Conservation (phyloP, 768 basidiomycete species). For the Lactarius evosmus region DNA sequence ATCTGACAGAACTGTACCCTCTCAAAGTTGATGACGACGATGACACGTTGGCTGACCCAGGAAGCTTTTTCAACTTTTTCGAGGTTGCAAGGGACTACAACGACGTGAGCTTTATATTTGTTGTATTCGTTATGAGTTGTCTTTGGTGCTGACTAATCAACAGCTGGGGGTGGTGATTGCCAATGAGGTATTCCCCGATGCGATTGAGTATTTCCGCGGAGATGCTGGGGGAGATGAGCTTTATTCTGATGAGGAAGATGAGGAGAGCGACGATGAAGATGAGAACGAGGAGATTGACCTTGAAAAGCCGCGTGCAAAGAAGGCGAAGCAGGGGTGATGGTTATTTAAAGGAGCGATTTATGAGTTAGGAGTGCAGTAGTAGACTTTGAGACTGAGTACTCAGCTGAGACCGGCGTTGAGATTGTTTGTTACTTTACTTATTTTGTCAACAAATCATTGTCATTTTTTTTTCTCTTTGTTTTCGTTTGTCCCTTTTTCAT, state of each 20-base stretch:
- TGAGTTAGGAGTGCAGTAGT: neutral
- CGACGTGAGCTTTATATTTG: constrained; percentile 51
- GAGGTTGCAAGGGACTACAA: constrained; percentile 60
- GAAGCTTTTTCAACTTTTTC: constrained; percentile 89
- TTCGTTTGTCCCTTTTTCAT: constrained; percentile 8
- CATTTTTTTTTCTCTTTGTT: neutral
- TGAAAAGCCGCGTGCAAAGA: constrained; percentile 78
- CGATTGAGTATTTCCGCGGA: constrained; percentile 79
- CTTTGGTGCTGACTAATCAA: constrained; percentile 6
- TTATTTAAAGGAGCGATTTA: constrained; percentile 11
- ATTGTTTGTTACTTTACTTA: neutral
- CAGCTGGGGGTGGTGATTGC: constrained; percentile 72
- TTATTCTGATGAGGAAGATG: constrained; percentile 64
- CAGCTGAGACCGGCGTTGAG: neutral
- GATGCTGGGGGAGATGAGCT: constrained; percentile 54
- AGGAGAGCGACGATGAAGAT: constrained; percentile 72
- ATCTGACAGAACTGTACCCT: constrained; percentile 77
- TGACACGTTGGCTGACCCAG: constrained; percentile 59
- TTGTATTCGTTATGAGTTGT: neutral
- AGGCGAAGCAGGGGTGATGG: constrained; percentile 54
- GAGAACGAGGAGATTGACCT: constrained; percentile 79
- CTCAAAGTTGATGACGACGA: constrained; percentile 60
- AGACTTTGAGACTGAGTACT: neutral
- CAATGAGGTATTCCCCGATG: constrained; percentile 76
- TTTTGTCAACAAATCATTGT: neutral